A percentile compares a stretch with the other conserved stretches of the same genome.
These are phyloP conservation scores for Capsicum pubescens DNA, from an alignment of 257 asterid species.

Conservation along the genomic window DNA sequence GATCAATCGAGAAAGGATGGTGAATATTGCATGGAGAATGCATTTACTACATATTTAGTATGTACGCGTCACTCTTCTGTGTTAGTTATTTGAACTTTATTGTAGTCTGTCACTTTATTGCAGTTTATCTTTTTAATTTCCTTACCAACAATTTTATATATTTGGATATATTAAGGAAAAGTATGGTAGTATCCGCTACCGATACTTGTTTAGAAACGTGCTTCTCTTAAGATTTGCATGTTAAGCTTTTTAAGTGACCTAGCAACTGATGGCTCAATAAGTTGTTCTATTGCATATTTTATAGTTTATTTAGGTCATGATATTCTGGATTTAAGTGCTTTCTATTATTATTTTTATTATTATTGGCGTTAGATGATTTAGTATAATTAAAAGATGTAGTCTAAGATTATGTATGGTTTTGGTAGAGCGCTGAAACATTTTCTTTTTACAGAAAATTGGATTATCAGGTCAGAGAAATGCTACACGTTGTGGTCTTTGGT, in stretches of 20 bases:
- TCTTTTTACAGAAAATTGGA: slow-evolving; percentile 72
- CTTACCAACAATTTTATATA: slow-evolving; percentile 18
- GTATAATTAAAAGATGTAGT: not conserved
- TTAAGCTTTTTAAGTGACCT: slow-evolving; percentile 13
- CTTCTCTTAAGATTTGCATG: slow-evolving; percentile 1
- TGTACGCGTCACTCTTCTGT: slow-evolving; percentile 34
- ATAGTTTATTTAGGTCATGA: slow-evolving; percentile 6
- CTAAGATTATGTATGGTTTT: not conserved
- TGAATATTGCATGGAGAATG: slow-evolving; percentile 97
- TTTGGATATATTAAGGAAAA: slow-evolving; percentile 18
- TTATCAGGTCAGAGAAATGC: slow-evolving; percentile 74
- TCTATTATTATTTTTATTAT: not conserved
- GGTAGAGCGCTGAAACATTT: not conserved
- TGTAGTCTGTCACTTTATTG: slow-evolving; percentile 22
- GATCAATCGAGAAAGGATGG: slow-evolving; percentile 94
- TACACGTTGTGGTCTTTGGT: slow-evolving; percentile 98
- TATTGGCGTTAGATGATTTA: not conserved
- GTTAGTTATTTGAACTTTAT: slow-evolving; percentile 14
- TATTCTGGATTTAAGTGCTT: slow-evolving; percentile 21
- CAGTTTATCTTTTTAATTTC: slow-evolving; percentile 34
- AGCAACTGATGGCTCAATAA: not conserved
- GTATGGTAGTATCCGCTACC: not conserved
- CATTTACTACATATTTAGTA: slow-evolving; percentile 84
- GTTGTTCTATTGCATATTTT: not conserved
- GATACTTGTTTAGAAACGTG: slow-evolving; percentile 13